Conservation (phyloP, 2,329 filamentous ascomycete genomes). For the Sodiomyces alkalinus region DNA sequence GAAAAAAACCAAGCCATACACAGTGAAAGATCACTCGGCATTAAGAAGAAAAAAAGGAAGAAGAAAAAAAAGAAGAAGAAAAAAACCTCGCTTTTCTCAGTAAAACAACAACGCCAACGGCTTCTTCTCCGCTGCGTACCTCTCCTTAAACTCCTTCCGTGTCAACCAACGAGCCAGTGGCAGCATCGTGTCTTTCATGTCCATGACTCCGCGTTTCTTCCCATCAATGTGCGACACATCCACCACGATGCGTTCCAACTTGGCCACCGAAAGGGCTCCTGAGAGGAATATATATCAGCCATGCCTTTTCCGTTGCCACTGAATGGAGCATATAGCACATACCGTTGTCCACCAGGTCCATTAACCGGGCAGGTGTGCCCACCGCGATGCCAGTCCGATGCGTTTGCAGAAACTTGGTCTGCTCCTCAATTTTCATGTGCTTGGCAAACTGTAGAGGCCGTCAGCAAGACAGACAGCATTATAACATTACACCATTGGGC, state of each 20-base stretch:
- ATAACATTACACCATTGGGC: background rate
- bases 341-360: slow-evolving; percentile 72
- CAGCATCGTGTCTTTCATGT: slow-evolving; percentile 86
- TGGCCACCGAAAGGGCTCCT: slow-evolving; percentile 54
- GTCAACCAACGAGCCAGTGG: slow-evolving; percentile 64
- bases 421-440: slow-evolving; percentile 89
- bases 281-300: slow-evolving; percentile 1
- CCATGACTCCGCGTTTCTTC: slow-evolving; percentile 86
- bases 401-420: slow-evolving; percentile 57
- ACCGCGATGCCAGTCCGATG: slow-evolving; percentile 71
- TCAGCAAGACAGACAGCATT: slow-evolving; percentile 6
- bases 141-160: slow-evolving; percentile 52
- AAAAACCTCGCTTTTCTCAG: too few species aligned
- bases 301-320: background rate
- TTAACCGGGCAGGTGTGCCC: slow-evolving; percentile 72
- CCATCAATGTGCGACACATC: slow-evolving; percentile 88
- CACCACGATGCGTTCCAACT: slow-evolving; percentile 66
- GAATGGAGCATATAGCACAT: slow-evolving; percentile 13
- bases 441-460: slow-evolving; percentile 61
- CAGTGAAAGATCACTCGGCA: too few species aligned
- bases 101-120: slow-evolving; percentile 51
- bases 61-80: too few species aligned
- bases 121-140: slow-evolving; percentile 46
- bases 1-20: too few species aligned
- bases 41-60: too few species aligned